Conservation (phyloP, 108 stramenopile species). For the Cyclotella cryptica region DNA sequence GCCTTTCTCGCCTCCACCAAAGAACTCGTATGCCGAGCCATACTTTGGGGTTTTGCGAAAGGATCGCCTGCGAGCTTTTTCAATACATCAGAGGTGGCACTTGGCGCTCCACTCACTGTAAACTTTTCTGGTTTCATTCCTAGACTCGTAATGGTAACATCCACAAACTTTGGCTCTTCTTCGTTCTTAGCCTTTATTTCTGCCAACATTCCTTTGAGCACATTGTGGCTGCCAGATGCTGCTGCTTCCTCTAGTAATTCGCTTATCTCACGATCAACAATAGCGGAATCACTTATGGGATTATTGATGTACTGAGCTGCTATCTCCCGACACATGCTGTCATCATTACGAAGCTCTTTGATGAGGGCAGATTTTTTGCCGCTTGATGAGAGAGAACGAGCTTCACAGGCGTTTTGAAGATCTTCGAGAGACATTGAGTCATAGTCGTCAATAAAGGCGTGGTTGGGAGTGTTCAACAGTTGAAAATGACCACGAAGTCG, state of each 20-base stretch:
- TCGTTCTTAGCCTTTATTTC: constrained; percentile 62
- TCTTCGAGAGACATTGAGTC: constrained; percentile 82
- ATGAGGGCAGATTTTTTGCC: constrained; percentile 68
- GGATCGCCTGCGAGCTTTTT: constrained; percentile 89
- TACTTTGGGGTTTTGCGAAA: constrained; percentile 86
- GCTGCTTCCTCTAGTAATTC: constrained; percentile 63
- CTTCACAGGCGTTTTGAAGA: constrained; percentile 62
- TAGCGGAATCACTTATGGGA: constrained; percentile 41
- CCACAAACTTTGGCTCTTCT: constrained; percentile 75
- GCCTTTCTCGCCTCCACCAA: constrained; percentile 83
- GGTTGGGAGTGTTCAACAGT: neutral
- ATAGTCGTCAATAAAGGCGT: constrained; percentile 61
- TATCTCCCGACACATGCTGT: constrained; percentile 53
- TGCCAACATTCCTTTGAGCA: constrained; percentile 59
- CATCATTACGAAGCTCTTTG: constrained; percentile 64
- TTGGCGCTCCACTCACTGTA: constrained; percentile 88
- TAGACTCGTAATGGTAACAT: constrained; percentile 83
- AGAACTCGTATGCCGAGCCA: constrained; percentile 87
- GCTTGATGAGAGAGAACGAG: constrained; percentile 45
- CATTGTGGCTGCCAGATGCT: constrained; percentile 52
- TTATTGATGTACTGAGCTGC: constrained; percentile 26
- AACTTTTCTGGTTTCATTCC: constrained; percentile 87
- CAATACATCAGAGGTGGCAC: constrained; percentile 91
- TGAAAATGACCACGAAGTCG: constrained; percentile 79
- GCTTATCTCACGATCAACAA: constrained; percentile 56